phyloP scores from a whole-genome alignment of 2,329 filamentous ascomycete species.

The Penicillium sclerotiorum region DNA sequence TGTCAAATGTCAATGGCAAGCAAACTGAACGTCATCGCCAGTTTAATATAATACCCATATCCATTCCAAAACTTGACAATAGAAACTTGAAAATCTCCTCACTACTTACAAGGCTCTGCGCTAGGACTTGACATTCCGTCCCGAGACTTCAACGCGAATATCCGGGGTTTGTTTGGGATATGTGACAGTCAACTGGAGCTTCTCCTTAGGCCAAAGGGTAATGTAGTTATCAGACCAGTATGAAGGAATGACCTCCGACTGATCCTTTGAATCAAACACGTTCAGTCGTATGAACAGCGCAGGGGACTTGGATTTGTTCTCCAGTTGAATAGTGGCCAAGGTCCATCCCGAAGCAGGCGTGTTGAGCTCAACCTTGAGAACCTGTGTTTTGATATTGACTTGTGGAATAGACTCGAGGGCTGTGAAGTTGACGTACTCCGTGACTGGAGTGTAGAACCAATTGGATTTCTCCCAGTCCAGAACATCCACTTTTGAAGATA shows the following conservation, averaged over 20 bases:
- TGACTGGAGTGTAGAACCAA: conserved; percentile 63
- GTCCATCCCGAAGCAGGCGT: conserved; percentile 3
- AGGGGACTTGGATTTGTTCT: conserved; percentile 56
- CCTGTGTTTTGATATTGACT: conserved; percentile 42
- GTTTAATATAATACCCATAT: background rate
- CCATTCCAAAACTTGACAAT: background rate
- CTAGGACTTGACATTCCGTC: conserved; percentile 19
- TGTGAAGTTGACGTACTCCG: conserved; percentile 53
- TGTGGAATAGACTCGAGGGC: conserved; percentile 45
- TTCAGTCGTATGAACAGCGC: conserved; percentile 62
- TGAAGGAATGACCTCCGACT: conserved; percentile 54
- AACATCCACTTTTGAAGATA: conserved; percentile 50
- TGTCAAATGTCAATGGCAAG: too few species aligned
- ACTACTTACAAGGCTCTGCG: background rate
- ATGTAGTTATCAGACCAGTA: conserved; percentile 67
- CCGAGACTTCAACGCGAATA: conserved; percentile 23
- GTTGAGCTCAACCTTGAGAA: conserved; percentile 3
- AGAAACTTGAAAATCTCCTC: background rate
- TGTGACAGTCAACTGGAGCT: conserved; percentile 43
- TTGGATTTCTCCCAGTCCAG: conserved; percentile 60
- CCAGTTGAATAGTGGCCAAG: conserved; percentile 44
- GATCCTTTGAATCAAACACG: conserved; percentile 47
- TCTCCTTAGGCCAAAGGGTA: conserved; percentile 62
- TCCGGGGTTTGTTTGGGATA: conserved; percentile 17
- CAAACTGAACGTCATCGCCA: too few species aligned